Evolutionary conservation across 306 rosid species (phyloP).

Genomic region (Prunus kanzakura): DNA sequence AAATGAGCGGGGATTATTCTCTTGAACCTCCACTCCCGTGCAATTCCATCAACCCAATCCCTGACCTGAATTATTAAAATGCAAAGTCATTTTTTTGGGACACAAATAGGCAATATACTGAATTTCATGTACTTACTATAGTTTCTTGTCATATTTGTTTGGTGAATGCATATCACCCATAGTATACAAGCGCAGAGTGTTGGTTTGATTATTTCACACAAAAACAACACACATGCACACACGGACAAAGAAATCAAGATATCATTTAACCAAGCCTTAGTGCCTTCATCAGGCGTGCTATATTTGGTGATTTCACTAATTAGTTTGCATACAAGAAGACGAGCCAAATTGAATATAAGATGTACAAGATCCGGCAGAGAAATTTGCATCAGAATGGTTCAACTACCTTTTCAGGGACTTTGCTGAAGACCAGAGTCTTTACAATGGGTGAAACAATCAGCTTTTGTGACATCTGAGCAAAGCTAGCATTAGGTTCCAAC

Average conservation of each 20-base stretch:
- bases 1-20: conserved; percentile 92
- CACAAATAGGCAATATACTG: background rate
- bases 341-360: background rate
- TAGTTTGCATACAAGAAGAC: background rate
- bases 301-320: background rate
- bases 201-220: background rate
- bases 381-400: background rate
- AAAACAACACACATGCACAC: background rate
- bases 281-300: background rate
- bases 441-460: conserved; percentile 97
- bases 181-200: background rate
- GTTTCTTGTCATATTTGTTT: background rate
- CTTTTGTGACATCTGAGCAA: conserved; percentile 89
- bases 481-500: conserved; percentile 83
- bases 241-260: no score
- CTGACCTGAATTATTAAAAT: conserved; percentile 57
- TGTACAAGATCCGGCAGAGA: background rate
- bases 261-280: background rate
- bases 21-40: conserved; percentile 77
- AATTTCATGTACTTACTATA: background rate
- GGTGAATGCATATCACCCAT: background rate
- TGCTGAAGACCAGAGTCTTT: conserved; percentile 86
- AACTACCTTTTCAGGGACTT: conserved; percentile 90
- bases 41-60: conserved; percentile 87
- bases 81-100: background rate